Evolutionary conservation across 345 rosid genomes (phyloP).

Genomic region (Rhizophora apiculata): DNA sequence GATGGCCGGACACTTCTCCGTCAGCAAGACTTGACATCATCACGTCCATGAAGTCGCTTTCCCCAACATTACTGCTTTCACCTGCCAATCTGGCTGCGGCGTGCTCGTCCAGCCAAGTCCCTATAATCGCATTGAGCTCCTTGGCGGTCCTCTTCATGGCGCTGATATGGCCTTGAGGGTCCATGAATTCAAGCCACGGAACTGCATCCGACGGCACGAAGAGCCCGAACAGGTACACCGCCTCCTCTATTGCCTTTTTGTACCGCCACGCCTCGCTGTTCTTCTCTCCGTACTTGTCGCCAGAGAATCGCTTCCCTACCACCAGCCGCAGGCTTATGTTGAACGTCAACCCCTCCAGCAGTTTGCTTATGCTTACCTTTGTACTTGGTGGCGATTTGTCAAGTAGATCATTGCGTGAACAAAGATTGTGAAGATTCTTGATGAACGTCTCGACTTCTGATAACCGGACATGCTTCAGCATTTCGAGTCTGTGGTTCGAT

Average conservation of each 20-base stretch:
- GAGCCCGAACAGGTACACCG: conserved; percentile 34
- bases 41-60: conserved; percentile 53
- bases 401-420: not conserved
- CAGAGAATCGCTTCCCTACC: conserved; percentile 45
- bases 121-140: conserved; percentile 42
- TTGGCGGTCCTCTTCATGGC: conserved; percentile 49
- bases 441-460: conserved; percentile 41
- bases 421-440: conserved; percentile 33
- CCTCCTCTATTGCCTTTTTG: conserved; percentile 38
- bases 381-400: not conserved
- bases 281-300: conserved; percentile 12
- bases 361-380: conserved; percentile 32
- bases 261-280: conserved; percentile 45
- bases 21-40: conserved; percentile 41
- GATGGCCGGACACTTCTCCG: conserved; percentile 40
- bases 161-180: conserved; percentile 35
- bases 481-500: conserved; percentile 43
- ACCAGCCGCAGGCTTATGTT: conserved; percentile 49
- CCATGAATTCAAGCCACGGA: conserved; percentile 61
- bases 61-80: conserved; percentile 6
- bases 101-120: conserved; percentile 59
- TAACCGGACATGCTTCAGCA: conserved; percentile 39
- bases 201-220: conserved; percentile 46
- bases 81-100: conserved; percentile 16
- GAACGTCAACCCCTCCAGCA: conserved; percentile 46